Evolutionary conservation across 2,329 filamentous ascomycete species (phyloP).

Genomic region (Nothophoma quercina): DNA sequence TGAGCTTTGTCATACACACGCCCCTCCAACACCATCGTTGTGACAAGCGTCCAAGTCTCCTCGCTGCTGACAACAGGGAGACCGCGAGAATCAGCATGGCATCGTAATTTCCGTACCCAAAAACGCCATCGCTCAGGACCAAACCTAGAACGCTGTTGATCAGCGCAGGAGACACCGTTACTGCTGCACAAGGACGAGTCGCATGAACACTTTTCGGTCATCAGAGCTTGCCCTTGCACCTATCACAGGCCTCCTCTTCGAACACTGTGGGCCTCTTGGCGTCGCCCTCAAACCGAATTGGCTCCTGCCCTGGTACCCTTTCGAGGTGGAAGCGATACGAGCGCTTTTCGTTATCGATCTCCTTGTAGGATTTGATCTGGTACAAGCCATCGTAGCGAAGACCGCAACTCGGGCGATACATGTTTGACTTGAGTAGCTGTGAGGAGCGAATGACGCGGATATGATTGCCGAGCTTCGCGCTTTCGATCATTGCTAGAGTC

Average conservation of each 20-base stretch:
- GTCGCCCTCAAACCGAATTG: conserved; percentile 56
- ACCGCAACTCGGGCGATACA: conserved; percentile 57
- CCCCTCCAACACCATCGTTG: conserved; percentile 3
- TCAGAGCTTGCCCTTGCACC: conserved; percentile 25
- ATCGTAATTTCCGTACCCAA: neutral
- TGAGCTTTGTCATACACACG: conserved; percentile 7
- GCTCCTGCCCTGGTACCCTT: conserved; percentile 54
- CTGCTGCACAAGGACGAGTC: too few species aligned
- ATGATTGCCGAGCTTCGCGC: conserved; percentile 39
- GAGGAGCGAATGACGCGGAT: conserved; percentile 62
- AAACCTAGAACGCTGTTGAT: neutral
- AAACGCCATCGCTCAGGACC: neutral
- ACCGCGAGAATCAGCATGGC: neutral
- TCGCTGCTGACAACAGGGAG: conserved; percentile 14
- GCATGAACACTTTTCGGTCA: neutral
- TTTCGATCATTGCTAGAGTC: conserved; percentile 56
- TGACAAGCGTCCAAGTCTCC: neutral
- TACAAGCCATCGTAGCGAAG: conserved; percentile 68
- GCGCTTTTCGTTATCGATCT: conserved; percentile 51
- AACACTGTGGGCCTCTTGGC: conserved; percentile 52
- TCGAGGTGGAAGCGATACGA: conserved; percentile 59
- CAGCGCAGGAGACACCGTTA: too few species aligned
- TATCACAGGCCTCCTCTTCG: conserved; percentile 33
- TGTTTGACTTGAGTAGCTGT: conserved; percentile 47
- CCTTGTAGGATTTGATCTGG: conserved; percentile 50